phyloP scores from a whole-genome alignment of 2,329 filamentous ascomycete species.

The Pseudopyricularia cyperi region DNA sequence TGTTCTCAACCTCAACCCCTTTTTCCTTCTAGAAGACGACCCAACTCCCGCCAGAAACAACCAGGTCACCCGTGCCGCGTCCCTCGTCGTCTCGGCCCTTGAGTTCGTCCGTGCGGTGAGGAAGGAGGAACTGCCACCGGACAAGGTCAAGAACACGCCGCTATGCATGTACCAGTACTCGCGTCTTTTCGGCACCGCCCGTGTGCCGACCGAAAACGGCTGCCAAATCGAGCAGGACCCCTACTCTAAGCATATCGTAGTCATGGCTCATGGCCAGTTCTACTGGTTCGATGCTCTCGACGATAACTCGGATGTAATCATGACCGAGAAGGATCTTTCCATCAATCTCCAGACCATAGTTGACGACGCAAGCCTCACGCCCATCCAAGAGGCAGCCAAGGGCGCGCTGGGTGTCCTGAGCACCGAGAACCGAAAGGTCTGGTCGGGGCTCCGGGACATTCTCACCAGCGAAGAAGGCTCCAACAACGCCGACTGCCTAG shows the following conservation, averaged over 20 bases:
- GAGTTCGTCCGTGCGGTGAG: constrained; percentile 88
- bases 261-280: constrained; percentile 88
- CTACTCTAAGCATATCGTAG: constrained; percentile 82
- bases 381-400: constrained; percentile 92
- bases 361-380: constrained; percentile 77
- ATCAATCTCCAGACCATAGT: constrained; percentile 87
- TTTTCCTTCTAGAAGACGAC: constrained; percentile 95
- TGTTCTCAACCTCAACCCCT: constrained; percentile 92
- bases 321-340: constrained; percentile 88
- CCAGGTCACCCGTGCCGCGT: constrained; percentile 88
- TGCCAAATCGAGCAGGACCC: constrained; percentile 95
- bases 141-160: constrained; percentile 70
- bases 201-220: constrained; percentile 85
- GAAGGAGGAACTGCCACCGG: constrained; percentile 83
- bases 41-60: constrained; percentile 93
- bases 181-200: constrained; percentile 82
- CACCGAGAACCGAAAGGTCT: constrained; percentile 91
- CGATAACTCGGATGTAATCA: constrained; percentile 87
- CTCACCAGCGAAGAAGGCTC: constrained; percentile 75
- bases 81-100: constrained; percentile 76
- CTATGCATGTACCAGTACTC: constrained; percentile 99
- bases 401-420: constrained; percentile 85
- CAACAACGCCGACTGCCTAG: constrained; percentile 92
- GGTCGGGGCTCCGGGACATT: constrained; percentile 83
- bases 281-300: constrained; percentile 99